Evolutionary conservation across 2,329 filamentous ascomycete genomes (phyloP), one percentile per base, ranked within the genome.

Genomic region (Botryosphaeria dothidea): DNA sequence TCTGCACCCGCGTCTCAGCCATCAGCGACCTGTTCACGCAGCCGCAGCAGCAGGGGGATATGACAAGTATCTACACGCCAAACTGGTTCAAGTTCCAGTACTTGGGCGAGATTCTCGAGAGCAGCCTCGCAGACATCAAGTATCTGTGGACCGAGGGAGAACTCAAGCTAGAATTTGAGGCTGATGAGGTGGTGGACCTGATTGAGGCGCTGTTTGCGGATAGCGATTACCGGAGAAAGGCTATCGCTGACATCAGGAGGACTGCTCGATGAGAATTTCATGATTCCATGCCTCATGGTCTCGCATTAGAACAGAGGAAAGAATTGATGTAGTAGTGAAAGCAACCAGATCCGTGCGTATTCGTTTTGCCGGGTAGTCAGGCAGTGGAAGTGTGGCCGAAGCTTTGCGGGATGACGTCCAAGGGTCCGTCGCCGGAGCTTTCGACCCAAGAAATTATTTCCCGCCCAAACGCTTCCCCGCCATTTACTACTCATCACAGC

Each of bases 11-110:
- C 48, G 76, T 89, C 7, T 81, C 84, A 11, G 78, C 79, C n/a
- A 75, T 88, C 17, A 84, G 84, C 64, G 81, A 85, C 67, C 74
- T 89, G 15, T 89, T 89, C 73, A 72, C 73, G 19, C 73, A 73
- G 19, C 75, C 73, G 36, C 71, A 75, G 13, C 74, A 83, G 29
- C 78, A 80, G n/a, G 67, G 69, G 23, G 80, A 82, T 45, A 84
- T 87, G 78, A 86, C 85, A 3, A 84, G 85, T 25, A 79, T 89
- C 9, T 89, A 89, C 67, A 85, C 86, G 52, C 82, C 84, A 3
- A 85, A 84, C 68, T 90, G 87, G 87, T 79, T 89, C 67, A 86
- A 86, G 66, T 89, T 89, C 71, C 86, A 88, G 71, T 89, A 89
- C 69, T 72, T 90, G 61, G 78, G 83, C 46, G 87, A 89, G 68